phyloP scores from a whole-genome alignment of 805 yeast genomes.

The Yarrowia deformans region DNA sequence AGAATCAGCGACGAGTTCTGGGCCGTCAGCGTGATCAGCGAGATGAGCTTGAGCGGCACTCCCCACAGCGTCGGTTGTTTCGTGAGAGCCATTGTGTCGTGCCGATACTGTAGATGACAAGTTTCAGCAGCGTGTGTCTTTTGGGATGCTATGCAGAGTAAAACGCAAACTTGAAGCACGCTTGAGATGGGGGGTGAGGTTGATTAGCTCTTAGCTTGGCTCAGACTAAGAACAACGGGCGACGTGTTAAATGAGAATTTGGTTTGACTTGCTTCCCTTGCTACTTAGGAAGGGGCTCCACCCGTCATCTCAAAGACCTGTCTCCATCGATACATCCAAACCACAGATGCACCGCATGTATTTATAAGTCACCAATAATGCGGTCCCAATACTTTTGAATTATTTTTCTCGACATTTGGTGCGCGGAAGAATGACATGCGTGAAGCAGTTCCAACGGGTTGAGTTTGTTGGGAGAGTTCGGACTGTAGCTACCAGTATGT shows the following conservation, averaged over 20 bases:
- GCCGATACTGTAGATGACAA: conserved; percentile 1
- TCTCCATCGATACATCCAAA: not conserved
- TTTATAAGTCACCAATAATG: not conserved
- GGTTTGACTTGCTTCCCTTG: too few relatives aligned
- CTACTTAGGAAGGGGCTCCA: too few relatives aligned
- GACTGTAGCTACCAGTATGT: too few relatives aligned
- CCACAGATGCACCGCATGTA: not conserved
- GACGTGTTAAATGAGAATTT: too few relatives aligned
- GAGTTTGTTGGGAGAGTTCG: not conserved
- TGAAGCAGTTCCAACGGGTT: not conserved
- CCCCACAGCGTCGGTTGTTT: conserved; percentile 43
- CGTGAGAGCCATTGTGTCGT: conserved; percentile 17
- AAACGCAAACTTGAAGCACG: not conserved
- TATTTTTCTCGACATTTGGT: too few relatives aligned
- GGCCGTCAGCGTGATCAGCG: conserved; percentile 52
- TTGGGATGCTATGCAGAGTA: conserved; percentile 2
- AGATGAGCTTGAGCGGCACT: conserved; percentile 49
- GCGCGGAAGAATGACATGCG: not conserved
- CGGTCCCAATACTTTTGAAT: not conserved
- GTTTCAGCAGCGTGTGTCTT: conserved; percentile 4
- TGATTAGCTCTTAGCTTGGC: not conserved
- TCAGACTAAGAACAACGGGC: too few relatives aligned
- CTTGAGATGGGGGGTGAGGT: not conserved
- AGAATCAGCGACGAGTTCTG: conserved; percentile 54
- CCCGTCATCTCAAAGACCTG: too few relatives aligned